A percentile compares a stretch with the other conserved stretches of the same genome.
Conservation (phyloP, 2,329 filamentous ascomycete species). For the Exutisphaerella laricina region DNA sequence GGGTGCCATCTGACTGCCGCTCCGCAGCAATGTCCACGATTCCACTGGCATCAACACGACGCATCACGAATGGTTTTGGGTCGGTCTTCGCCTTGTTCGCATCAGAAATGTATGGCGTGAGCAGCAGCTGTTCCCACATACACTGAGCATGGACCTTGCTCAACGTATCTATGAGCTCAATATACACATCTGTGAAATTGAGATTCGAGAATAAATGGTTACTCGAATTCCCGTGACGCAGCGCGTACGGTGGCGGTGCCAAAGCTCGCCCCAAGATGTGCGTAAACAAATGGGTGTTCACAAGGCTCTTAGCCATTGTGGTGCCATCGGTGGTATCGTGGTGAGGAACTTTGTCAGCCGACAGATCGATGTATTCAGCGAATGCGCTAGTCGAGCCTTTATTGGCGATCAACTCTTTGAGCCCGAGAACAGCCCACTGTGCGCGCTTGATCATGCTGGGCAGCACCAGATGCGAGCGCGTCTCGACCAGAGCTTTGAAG, state of each 20-base stretch:
- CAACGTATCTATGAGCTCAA: slow-evolving; percentile 65
- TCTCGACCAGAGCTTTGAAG: slow-evolving; percentile 71
- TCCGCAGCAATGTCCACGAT: slow-evolving; percentile 23
- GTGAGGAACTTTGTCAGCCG: slow-evolving; percentile 27
- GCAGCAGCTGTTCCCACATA: slow-evolving; percentile 75
- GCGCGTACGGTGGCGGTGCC: slow-evolving; percentile 25
- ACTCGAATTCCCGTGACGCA: slow-evolving; percentile 46
- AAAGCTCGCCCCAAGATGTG: slow-evolving; percentile 55
- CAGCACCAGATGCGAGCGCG: slow-evolving; percentile 71
- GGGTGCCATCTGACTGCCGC: slow-evolving; percentile 3
- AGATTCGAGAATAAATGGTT: slow-evolving; percentile 67
- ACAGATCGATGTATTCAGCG: slow-evolving; percentile 17
- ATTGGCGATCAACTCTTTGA: slow-evolving; percentile 58
- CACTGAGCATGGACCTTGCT: slow-evolving; percentile 73
- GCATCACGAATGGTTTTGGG: slow-evolving; percentile 32
- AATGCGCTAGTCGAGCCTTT: slow-evolving; percentile 19
- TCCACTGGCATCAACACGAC: slow-evolving; percentile 28
- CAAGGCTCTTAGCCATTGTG: slow-evolving; percentile 67
- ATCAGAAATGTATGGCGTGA: slow-evolving; percentile 68
- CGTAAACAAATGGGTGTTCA: slow-evolving; percentile 70
- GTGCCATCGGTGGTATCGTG: slow-evolving; percentile 56
- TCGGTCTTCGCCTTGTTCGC: slow-evolving; percentile 53
- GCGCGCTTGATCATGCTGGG: slow-evolving; percentile 74
- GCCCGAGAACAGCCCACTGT: slow-evolving; percentile 60
- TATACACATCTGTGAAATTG: slow-evolving; percentile 81